A percentile compares a stretch with the other conserved stretches of the same genome.
Evolutionary conservation across 768 basidiomycete species (phyloP).

Genomic region (Chalciporus piperatus): DNA sequence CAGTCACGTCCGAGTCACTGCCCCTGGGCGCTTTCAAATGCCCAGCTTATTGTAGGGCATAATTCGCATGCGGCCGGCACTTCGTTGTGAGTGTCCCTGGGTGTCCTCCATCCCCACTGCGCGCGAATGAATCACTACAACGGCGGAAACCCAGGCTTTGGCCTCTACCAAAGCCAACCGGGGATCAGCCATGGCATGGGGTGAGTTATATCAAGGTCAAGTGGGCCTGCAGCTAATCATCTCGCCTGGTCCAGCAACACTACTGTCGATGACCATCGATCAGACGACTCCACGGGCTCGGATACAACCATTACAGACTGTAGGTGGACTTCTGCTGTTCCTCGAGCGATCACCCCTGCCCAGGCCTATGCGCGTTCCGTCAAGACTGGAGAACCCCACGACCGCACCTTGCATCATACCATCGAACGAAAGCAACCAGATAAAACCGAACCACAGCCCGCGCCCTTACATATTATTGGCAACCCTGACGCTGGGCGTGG

Average conservation of each 20-base stretch:
- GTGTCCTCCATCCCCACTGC: background rate
- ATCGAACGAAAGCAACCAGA: slow-evolving; percentile 18
- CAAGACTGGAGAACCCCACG: slow-evolving; percentile 7
- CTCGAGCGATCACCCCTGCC: slow-evolving; percentile 14
- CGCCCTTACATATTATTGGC: background rate
- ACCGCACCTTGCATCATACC: slow-evolving; percentile 12
- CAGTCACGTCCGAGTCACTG: background rate
- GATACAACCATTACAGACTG: background rate
- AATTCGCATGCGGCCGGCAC: background rate
- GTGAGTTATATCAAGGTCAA: background rate
- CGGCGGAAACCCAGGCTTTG: background rate
- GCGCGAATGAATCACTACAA: slow-evolving; percentile 8
- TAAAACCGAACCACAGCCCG: background rate
- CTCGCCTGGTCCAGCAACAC: background rate
- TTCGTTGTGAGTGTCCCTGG: background rate
- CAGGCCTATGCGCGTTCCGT: slow-evolving; percentile 20
- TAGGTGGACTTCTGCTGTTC: no score
- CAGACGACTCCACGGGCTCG: slow-evolving; percentile 1
- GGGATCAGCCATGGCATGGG: background rate
- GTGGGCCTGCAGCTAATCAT: background rate
- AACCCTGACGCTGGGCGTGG: slow-evolving; percentile 13
- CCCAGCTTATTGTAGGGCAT: background rate
- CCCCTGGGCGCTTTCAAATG: background rate
- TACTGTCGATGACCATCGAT: slow-evolving; percentile 1
- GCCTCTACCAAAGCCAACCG: background rate